A percentile compares a stretch with the other conserved stretches of the same genome.
Conservation (phyloP, 352 stramenopile species). For the Elongisporangium undulatum region DNA sequence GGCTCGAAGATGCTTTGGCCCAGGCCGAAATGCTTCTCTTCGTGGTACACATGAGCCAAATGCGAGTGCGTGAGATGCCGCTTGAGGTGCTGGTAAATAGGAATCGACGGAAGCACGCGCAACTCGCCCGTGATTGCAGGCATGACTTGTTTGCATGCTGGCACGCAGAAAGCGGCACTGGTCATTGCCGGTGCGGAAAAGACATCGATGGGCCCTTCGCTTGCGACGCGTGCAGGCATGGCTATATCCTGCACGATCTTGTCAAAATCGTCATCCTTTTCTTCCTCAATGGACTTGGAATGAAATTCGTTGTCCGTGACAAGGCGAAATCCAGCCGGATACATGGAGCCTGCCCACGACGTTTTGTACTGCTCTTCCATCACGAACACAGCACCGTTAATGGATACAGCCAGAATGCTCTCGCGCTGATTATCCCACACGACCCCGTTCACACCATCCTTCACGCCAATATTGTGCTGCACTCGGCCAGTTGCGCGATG, state of each 20-base stretch:
- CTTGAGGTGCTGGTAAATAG: constrained; percentile 50
- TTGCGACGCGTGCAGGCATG: background rate
- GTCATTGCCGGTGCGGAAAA: constrained; percentile 18
- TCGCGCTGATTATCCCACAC: constrained; percentile 53
- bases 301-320: constrained; percentile 81
- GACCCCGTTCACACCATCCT: constrained; percentile 61
- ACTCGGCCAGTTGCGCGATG: constrained; percentile 41
- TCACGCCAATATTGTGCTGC: constrained; percentile 74
- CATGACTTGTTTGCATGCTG: background rate
- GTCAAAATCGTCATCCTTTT: constrained; percentile 28
- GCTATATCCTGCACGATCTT: constrained; percentile 6
- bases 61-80: constrained; percentile 40
- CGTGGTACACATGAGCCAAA: constrained; percentile 34
- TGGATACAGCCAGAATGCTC: constrained; percentile 59
- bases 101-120: constrained; percentile 49
- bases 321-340: constrained; percentile 71
- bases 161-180: background rate
- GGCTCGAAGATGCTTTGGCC: constrained; percentile 71
- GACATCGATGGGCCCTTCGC: constrained; percentile 32
- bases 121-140: constrained; percentile 9
- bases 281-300: constrained; percentile 22
- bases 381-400: constrained; percentile 57
- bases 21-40: constrained; percentile 68
- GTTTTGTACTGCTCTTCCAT: constrained; percentile 74
- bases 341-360: constrained; percentile 80